Evolutionary conservation across 2,329 filamentous ascomycete genomes (phyloP), one percentile per base, ranked within the genome.

Genomic region (Fusarium sarcochroum): DNA sequence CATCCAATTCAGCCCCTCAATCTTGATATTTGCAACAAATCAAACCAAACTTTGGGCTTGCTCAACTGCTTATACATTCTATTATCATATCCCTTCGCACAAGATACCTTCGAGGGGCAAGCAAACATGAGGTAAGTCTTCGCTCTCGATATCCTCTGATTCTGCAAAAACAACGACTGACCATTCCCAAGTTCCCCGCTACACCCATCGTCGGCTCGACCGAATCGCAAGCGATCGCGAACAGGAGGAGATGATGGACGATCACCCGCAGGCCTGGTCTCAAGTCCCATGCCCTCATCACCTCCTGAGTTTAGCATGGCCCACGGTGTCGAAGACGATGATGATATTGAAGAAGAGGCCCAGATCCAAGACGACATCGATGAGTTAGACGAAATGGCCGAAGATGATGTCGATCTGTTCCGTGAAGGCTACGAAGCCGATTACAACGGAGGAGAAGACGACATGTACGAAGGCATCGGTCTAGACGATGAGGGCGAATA

Each of bases 401-500:
- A 94, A 74, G 93, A 94, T 54, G 91, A 92, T 58, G 88, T 96
- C 64, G 91, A 94, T 74, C 84, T 93, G 37, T 95, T 95, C 76
- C 90, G 87, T 41, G 88, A 91, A 65, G 90, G 91, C 27, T 91
- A 91, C 71, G 89, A 92, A 75, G 86, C 85, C 50, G 92, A 94
- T 73, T 93, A 93, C 79, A 83, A 84, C 72, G 83, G 89, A 18
- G 86, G 90, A 56, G 87, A 90, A 59, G 86, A 88, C 64, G 92
- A 94, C 67, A 75, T 77, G 40, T 97, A 97, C 76, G 90, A 91
- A 67, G 88, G 84, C 18, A 85, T 87, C 47, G 92, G 90, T 68
- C 85, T 96, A 61, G 93, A 97, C 71, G 93, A 96, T 68, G 91
- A 93, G 34, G 90, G 85, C 53, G 89, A 95, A 5, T 94, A 90